Evolutionary conservation across 768 basidiomycete genomes (phyloP), one percentile per base, ranked within the genome.

Genomic region (Termitomyces sp.): DNA sequence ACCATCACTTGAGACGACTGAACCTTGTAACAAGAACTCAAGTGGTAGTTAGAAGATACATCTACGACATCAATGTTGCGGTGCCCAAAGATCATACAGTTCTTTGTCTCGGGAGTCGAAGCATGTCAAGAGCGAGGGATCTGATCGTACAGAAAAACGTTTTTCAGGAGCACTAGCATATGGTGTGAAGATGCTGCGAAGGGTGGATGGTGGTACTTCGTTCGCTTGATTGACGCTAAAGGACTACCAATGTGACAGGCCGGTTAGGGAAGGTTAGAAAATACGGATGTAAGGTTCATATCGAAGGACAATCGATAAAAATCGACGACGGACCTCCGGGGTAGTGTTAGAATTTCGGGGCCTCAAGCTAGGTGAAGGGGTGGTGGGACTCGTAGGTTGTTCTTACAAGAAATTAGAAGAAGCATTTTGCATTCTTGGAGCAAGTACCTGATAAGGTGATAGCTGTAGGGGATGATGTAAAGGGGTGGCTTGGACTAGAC

Each of bases 41-140:
- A 26, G 26, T 49, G 40, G 11, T 7, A 17, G 31, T 33, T 7
- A 41, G 28, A 54, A 31, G 11, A 26, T 35, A 19, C 7, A n/a
- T 31, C 43, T 23, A 21, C 21, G 40, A 28, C 23, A 28, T 64
- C 62, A 75, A 57, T 67, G 63, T 59, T 71, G 78, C 4, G 87
- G 85, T 30, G 76, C 86, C 90, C 91, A 92, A 10, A 91, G 75
- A 45, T 84, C 81, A 63, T 91, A 91, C 21, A 93, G 74, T 62
- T 90, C 86, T 71, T 78, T 84, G 70, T 93, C 91, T 23, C 78
- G 74, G 14, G 82, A 78, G 68, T 92, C 89, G 63, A 93, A 93
- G 60, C 82, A 87, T 35, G 87, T 88, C 54, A 83, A 66, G 42
- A 90, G 73, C 7, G 85, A 71, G 5, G 85, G 80, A 67, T 91